phyloP scores from a whole-genome alignment of 1,284 basidiomycete genomes.

The Vanrija sp. region DNA sequence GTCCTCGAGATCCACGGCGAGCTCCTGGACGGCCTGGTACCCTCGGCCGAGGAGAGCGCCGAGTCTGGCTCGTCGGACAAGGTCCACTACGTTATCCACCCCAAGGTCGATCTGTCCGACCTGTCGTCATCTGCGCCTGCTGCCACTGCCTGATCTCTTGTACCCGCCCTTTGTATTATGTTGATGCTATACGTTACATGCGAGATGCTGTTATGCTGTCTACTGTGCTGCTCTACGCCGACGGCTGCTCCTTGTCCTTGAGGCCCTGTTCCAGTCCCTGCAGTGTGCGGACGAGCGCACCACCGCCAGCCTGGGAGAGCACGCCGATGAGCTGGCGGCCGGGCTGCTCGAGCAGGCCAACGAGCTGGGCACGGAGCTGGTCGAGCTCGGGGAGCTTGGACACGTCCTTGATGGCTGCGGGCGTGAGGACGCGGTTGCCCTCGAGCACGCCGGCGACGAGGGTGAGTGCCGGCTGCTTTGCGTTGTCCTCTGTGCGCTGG shows the following conservation, averaged over 20 bases:
- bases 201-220: background rate
- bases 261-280: conserved; percentile 45
- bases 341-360: conserved; percentile 46
- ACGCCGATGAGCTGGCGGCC: conserved; percentile 42
- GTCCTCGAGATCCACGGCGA: conserved; percentile 78
- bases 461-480: conserved; percentile 36
- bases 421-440: conserved; percentile 26
- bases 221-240: too few species aligned
- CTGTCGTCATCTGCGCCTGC: conserved; percentile 40
- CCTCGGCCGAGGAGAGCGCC: conserved; percentile 48
- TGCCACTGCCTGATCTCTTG: background rate
- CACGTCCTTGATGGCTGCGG: conserved; percentile 28
- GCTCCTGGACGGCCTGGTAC: conserved; percentile 68
- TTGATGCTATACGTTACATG: background rate
- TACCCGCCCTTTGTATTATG: background rate
- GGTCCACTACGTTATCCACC: conserved; percentile 48
- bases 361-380: conserved; percentile 45
- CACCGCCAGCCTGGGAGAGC: conserved; percentile 43
- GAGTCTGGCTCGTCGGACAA: conserved; percentile 29
- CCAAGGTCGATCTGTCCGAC: conserved; percentile 48
- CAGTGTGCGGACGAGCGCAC: conserved; percentile 45
- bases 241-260: conserved; percentile 27
- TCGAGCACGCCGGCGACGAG: conserved; percentile 49
- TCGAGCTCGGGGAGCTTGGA: conserved; percentile 47
- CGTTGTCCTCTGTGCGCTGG: conserved; percentile 34